phyloP scores from a whole-genome alignment of 2,329 filamentous ascomycete genomes.

The Elsinoe necatrix region DNA sequence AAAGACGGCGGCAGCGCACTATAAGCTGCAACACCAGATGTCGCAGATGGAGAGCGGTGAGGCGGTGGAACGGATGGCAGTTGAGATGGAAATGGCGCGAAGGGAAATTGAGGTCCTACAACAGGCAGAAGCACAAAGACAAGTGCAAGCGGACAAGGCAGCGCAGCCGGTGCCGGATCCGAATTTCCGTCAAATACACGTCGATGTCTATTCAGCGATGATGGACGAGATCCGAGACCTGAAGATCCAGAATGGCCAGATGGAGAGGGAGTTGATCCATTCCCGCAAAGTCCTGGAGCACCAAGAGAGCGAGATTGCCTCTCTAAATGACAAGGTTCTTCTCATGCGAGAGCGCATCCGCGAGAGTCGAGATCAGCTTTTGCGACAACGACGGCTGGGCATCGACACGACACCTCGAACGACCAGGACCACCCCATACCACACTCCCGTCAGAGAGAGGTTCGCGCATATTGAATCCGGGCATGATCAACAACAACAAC shows the following conservation, averaged over 20 bases:
- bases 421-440: constrained; percentile 30
- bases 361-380: constrained; percentile 80
- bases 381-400: constrained; percentile 60
- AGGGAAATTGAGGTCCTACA: constrained; percentile 80
- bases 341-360: constrained; percentile 75
- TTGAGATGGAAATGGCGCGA: constrained; percentile 87
- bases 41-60: constrained; percentile 77
- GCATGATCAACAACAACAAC: constrained; percentile 11
- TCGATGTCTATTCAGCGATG: constrained; percentile 49
- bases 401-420: constrained; percentile 51
- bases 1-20: constrained; percentile 79
- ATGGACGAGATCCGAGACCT: constrained; percentile 50
- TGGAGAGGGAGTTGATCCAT: constrained; percentile 58
- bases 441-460: constrained; percentile 35
- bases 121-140: constrained; percentile 59
- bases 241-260: constrained; percentile 54
- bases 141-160: constrained; percentile 36
- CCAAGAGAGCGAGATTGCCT: constrained; percentile 63
- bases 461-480: constrained; percentile 36
- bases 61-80: constrained; percentile 74
- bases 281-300: constrained; percentile 72
- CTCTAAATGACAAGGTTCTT: constrained; percentile 65
- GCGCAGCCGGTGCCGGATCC: constrained; percentile 41
- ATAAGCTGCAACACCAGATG: constrained; percentile 82
- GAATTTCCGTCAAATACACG: constrained; percentile 30